A percentile compares a stretch with the other conserved stretches of the same genome.
Conservation (phyloP, 2,329 filamentous ascomycete species). For the Ceratocystis albifundus region DNA sequence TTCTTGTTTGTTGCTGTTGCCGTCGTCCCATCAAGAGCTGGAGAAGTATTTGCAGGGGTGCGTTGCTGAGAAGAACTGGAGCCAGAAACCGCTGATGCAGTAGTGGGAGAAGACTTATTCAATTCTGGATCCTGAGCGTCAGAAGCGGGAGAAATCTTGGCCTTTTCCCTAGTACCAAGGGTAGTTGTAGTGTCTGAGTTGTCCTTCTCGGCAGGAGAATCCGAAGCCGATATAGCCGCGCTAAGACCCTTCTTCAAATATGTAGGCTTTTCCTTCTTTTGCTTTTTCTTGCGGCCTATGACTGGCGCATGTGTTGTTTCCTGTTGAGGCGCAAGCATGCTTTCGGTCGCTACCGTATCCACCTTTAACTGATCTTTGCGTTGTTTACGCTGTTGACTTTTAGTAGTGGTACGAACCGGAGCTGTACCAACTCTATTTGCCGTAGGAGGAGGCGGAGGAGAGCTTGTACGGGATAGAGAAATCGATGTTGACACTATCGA, state of each 20-base stretch:
- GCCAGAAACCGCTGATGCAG: neutral
- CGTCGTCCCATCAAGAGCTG: conserved; percentile 10
- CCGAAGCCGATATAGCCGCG: conserved; percentile 20
- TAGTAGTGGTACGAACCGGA: conserved; percentile 57
- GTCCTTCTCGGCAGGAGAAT: neutral
- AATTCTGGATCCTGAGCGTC: neutral
- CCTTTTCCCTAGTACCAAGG: neutral
- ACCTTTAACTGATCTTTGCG: conserved; percentile 52
- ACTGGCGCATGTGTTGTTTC: conserved; percentile 54
- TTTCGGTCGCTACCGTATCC: conserved; percentile 46
- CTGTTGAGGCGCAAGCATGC: conserved; percentile 41
- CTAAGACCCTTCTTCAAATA: conserved; percentile 25
- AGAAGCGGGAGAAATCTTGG: neutral
- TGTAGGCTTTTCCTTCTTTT: conserved; percentile 57
- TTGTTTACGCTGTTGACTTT: conserved; percentile 68
- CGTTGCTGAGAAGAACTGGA: neutral
- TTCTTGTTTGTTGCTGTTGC: conserved; percentile 17
- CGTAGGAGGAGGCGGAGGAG: conserved; percentile 54
- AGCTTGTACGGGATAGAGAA: conserved; percentile 56
- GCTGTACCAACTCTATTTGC: conserved; percentile 52
- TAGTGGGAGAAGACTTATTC: neutral
- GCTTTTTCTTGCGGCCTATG: conserved; percentile 70
- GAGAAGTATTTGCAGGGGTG: neutral
- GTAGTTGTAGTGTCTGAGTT: neutral
- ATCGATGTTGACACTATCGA: conserved; percentile 62